A percentile compares a stretch with the other conserved stretches of the same genome.
These are phyloP conservation scores for Cucurbita argyrosperma DNA, from an alignment of 306 rosid species.

Conservation along the genomic window DNA sequence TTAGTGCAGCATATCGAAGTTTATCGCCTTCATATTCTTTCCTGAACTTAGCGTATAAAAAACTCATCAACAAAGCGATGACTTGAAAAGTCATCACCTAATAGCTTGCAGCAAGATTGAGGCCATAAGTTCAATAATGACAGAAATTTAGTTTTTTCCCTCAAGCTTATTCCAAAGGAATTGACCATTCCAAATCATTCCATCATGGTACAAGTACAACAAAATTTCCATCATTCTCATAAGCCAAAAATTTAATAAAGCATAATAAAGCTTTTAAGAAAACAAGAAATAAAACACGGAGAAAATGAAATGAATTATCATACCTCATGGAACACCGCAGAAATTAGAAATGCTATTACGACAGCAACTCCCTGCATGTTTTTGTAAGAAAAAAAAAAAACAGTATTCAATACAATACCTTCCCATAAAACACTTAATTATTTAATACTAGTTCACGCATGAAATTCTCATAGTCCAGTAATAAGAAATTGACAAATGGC, in stretches of 20 bases:
- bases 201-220: not conserved
- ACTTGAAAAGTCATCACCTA: not conserved
- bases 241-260: not conserved
- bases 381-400: not conserved
- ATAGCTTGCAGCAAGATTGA: not conserved
- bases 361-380: conserved; percentile 52
- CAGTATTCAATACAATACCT: conserved; percentile 4
- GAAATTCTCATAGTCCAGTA: too few relatives aligned
- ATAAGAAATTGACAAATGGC: too few relatives aligned
- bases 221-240: not conserved
- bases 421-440: too few relatives aligned
- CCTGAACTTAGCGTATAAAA: not conserved
- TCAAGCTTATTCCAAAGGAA: not conserved
- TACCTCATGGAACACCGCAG: conserved; percentile 97
- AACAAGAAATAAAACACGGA: not conserved
- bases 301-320: not conserved
- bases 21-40: not conserved
- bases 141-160: too few relatives aligned
- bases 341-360: conserved; percentile 58
- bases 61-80: too few relatives aligned
- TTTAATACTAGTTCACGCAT: too few relatives aligned
- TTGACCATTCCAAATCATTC: not conserved
- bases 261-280: not conserved
- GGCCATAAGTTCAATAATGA: not conserved
- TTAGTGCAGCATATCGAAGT: not conserved